phyloP scores from a whole-genome alignment of 192 early-diverging fungal genomes.

The Coemansia sp. region DNA sequence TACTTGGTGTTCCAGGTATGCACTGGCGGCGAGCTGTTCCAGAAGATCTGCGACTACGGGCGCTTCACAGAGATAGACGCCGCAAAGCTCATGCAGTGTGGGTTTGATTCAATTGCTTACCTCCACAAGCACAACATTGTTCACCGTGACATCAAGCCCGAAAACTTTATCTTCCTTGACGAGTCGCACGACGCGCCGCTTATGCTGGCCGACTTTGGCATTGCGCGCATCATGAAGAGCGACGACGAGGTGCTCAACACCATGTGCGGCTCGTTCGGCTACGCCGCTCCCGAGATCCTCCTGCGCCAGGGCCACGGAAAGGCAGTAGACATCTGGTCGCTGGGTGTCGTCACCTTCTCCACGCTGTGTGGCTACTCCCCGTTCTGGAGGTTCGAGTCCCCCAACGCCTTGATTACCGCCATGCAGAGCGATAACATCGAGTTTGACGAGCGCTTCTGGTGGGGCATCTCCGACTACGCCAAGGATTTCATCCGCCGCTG shows the following conservation, averaged over 20 bases:
- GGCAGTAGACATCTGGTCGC: slow-evolving; percentile 92
- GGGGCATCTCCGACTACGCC: slow-evolving; percentile 80
- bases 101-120: slow-evolving; percentile 77
- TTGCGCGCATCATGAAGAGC: slow-evolving; percentile 64
- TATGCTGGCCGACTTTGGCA: slow-evolving; percentile 88
- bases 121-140: slow-evolving; percentile 86
- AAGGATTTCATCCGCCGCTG: slow-evolving; percentile 69
- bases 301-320: slow-evolving; percentile 80
- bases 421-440: slow-evolving; percentile 66
- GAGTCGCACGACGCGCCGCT: slow-evolving; percentile 64
- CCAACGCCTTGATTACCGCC: slow-evolving; percentile 58
- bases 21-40: slow-evolving; percentile 87
- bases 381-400: slow-evolving; percentile 63
- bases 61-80: slow-evolving; percentile 83
- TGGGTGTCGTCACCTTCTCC: slow-evolving; percentile 90
- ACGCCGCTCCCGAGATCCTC: slow-evolving; percentile 86
- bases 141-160: slow-evolving; percentile 83
- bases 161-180: slow-evolving; percentile 82
- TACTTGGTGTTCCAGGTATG: slow-evolving; percentile 78
- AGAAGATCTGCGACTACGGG: slow-evolving; percentile 75
- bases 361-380: slow-evolving; percentile 83
- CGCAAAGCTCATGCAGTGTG: slow-evolving; percentile 68
- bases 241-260: slow-evolving; percentile 72
- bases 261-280: slow-evolving; percentile 85
- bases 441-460: slow-evolving; percentile 75